Evolutionary conservation across 192 early-diverging fungal species (phyloP).

Genomic region (Linnemannia zychae): DNA sequence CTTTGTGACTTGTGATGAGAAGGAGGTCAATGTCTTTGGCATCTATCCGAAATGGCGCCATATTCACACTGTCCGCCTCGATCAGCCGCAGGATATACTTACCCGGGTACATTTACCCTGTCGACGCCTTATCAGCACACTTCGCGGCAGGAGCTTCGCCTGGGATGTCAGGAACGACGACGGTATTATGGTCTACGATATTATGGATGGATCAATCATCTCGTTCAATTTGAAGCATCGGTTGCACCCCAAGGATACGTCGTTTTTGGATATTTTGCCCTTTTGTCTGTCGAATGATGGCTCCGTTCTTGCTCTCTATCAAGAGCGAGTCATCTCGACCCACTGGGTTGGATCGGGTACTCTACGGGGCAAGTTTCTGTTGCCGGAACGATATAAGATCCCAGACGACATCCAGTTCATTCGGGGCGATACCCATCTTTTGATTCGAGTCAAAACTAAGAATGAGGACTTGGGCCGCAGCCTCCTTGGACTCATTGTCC

Average conservation of each 20-base stretch:
- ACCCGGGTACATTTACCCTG: neutral
- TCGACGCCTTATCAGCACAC: neutral
- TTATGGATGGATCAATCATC: neutral
- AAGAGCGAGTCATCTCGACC: neutral
- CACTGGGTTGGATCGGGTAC: neutral
- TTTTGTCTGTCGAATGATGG: neutral
- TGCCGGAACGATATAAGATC: neutral
- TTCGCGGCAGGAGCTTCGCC: neutral
- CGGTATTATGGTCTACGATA: neutral
- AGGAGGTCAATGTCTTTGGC: neutral
- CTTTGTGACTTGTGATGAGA: neutral
- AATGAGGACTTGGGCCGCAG: neutral
- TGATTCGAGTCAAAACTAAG: neutral
- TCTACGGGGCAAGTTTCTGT: neutral
- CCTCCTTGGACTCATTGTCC: neutral
- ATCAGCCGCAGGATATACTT: neutral
- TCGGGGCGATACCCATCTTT: neutral
- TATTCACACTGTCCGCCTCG: neutral
- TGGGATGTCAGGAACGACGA: neutral
- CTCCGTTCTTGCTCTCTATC: neutral
- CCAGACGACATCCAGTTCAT: slow-evolving; percentile 1
- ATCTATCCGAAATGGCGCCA: neutral
- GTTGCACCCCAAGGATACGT: neutral
- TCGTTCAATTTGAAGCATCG: neutral
- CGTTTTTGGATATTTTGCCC: neutral